Evolutionary conservation across 352 stramenopile species (phyloP).

Genomic region (Phytophthora agathidicida): DNA sequence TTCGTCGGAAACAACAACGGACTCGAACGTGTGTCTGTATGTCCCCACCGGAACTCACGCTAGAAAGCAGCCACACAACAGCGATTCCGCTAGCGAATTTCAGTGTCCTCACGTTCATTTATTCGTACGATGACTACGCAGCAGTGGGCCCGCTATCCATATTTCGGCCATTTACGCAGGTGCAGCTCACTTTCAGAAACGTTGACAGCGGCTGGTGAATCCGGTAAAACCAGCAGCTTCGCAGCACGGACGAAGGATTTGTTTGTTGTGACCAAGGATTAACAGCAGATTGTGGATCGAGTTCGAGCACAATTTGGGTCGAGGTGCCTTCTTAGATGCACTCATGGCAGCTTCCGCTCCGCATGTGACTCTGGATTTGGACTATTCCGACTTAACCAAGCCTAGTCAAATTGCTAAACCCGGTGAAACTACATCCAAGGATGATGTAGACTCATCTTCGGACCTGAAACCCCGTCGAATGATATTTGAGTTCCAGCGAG

Average conservation of each 20-base stretch:
- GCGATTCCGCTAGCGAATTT: constrained; percentile 33
- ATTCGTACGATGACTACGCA: constrained; percentile 39
- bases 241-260: constrained; percentile 47
- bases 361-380: constrained; percentile 36
- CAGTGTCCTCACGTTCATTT: constrained; percentile 48
- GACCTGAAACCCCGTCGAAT: constrained; percentile 14
- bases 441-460: neutral
- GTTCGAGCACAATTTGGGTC: constrained; percentile 59
- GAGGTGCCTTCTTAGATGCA: constrained; percentile 51
- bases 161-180: constrained; percentile 35
- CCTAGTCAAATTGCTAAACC: constrained; percentile 5
- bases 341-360: constrained; percentile 29
- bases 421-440: neutral
- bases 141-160: constrained; percentile 33
- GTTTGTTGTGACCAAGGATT: constrained; percentile 32
- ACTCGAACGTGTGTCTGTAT: constrained; percentile 27
- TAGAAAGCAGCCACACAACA: constrained; percentile 32
- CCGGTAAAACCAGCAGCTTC: constrained; percentile 18
- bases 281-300: constrained; percentile 42
- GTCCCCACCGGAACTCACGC: constrained; percentile 26
- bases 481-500: constrained; percentile 42
- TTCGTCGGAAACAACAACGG: constrained; percentile 25
- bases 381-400: constrained; percentile 46
- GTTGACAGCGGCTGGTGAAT: neutral
- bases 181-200: constrained; percentile 53